Evolutionary conservation across 139 green algal species (phyloP).

Genomic region (Pleodorina starrii): DNA sequence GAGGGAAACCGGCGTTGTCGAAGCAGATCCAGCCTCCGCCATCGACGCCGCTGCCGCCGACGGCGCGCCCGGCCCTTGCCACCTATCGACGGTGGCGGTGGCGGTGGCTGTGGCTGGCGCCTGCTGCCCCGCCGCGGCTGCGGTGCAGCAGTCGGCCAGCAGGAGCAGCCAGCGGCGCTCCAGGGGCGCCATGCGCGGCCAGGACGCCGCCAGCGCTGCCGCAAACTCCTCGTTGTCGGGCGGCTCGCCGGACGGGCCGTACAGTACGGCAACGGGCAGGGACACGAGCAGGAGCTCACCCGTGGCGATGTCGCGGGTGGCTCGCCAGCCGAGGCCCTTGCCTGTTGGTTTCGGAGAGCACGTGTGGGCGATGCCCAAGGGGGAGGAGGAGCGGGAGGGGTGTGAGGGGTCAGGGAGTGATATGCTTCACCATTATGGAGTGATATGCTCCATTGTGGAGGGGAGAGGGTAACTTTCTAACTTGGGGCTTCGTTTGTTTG

Average conservation of each 20-base stretch:
- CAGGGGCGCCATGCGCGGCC: background rate
- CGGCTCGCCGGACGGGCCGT: background rate
- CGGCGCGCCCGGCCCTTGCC: too few species aligned
- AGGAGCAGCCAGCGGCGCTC: constrained; percentile 38
- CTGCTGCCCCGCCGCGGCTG: background rate
- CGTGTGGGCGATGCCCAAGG: background rate
- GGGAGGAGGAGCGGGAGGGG: background rate
- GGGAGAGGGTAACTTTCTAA: too few species aligned
- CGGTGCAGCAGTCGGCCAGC: background rate
- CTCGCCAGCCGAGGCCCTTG: constrained; percentile 42
- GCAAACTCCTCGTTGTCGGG: background rate
- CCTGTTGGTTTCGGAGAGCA: background rate
- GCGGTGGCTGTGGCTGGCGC: background rate
- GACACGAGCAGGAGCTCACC: constrained; percentile 39
- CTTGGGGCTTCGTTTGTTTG: too few species aligned
- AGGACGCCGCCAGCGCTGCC: background rate
- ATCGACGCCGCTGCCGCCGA: background rate
- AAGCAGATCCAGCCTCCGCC: background rate
- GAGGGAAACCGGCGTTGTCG: background rate
- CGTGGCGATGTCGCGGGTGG: constrained; percentile 8
- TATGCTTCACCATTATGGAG: too few species aligned
- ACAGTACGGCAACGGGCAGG: constrained; percentile 38
- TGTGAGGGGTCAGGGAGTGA: background rate
- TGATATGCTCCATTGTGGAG: too few species aligned
- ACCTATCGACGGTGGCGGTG: background rate